Evolutionary conservation across 495 filamentous ascomycete species (phyloP).

Genomic region (Cercophora samala): DNA sequence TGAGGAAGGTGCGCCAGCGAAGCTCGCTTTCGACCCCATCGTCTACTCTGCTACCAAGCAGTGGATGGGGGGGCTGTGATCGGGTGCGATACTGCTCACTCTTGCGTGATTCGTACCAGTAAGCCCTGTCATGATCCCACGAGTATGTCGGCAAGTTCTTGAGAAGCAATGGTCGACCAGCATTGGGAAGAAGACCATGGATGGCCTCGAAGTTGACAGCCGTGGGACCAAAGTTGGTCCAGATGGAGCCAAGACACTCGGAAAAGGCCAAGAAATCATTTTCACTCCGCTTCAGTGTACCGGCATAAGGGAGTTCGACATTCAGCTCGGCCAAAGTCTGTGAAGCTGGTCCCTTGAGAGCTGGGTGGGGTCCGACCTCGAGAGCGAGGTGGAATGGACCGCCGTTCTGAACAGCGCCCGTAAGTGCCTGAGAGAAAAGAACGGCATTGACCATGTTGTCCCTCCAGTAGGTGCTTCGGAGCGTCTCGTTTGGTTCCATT

Average conservation of each 20-base stretch:
- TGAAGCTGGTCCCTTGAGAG: constrained; percentile 42
- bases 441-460: constrained; percentile 43
- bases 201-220: constrained; percentile 43
- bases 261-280: constrained; percentile 45
- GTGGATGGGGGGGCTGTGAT: constrained; percentile 45
- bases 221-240: constrained; percentile 37
- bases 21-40: constrained; percentile 49
- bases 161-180: constrained; percentile 35
- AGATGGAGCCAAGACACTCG: constrained; percentile 46
- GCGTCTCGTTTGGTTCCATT: constrained; percentile 37
- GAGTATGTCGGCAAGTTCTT: constrained; percentile 46
- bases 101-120: constrained; percentile 54
- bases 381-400: constrained; percentile 31
- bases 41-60: constrained; percentile 49
- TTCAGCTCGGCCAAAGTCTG: constrained; percentile 36
- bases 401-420: constrained; percentile 30
- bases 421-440: constrained; percentile 40
- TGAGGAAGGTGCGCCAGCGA: constrained; percentile 54
- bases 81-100: constrained; percentile 51
- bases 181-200: no score
- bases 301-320: constrained; percentile 34
- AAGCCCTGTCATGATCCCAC: constrained; percentile 51
- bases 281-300: constrained; percentile 36
- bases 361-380: constrained; percentile 54
- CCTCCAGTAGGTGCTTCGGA: no score